Base-by-base conservation (phyloP, 2,329 filamentous ascomycete genomes). In the Exophiala calicioides region DNA sequence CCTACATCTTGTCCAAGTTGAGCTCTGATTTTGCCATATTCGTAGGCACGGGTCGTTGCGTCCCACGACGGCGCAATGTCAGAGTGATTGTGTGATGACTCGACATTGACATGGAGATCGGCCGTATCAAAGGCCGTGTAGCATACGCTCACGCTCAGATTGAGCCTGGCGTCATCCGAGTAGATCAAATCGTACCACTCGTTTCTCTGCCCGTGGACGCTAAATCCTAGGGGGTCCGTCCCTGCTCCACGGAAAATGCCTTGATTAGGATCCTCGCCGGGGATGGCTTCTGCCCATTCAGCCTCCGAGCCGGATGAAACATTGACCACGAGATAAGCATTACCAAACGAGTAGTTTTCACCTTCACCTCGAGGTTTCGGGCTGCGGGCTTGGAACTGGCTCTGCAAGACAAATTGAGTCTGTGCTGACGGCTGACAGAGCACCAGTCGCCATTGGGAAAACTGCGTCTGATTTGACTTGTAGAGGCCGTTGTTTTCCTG, bases 61-160 rank as follows among this genome's bases (percentile, higher is more conserved):
- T 40, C 21, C 37, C 37, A 40, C 13, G 10, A 15, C 24, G 37
- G 23, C 23, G 37, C 7, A 18, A 40, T 9, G 26, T 40, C 37
- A 15, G 37, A 40, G 24, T 40, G 37, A 13, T 40, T 40, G 0
- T 10, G n/a, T 5, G 24, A 40, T 18, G 37, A 40, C 3, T 31
- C 37, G 15, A 40, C 12, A n/a, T 30, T 29, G 37, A 40, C 37
- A 18, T 40, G 24, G 26, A 40, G 37, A 21, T 40, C 37, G 9
- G 37, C 37, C 7, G 37, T 30, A 27, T 40, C 37, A 20, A 40
- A 40, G 12, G 37, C 37, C 12, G 37, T 40, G 37, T 40, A 40
- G 15, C 37, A 40, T 5, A 40, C 13, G 16, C 37, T 40, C 3
- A 40, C 18, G 15, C 37, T 40, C 37, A 40, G 37, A n/a, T 40